Conservation (phyloP, 140 eudicot genomes). For the Ambrosia hybrid region DNA sequence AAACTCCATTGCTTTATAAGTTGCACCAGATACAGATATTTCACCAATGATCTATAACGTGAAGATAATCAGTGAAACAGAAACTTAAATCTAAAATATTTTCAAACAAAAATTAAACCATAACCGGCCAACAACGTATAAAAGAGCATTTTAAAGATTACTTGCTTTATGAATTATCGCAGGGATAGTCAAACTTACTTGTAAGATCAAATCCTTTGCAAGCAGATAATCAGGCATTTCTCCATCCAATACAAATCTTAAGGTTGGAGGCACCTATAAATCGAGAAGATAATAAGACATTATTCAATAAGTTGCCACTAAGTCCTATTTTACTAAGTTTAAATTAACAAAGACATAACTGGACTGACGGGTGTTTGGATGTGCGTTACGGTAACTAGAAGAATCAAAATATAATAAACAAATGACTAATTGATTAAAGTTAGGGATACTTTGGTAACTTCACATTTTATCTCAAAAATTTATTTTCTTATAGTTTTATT, state of each 20-base stretch:
- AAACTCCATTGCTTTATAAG: conserved; percentile 97
- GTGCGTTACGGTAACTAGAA: no score
- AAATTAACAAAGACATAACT: no score
- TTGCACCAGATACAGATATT: conserved; percentile 96
- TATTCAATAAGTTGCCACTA: neutral
- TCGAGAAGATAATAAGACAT: neutral
- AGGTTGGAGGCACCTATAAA: conserved; percentile 93
- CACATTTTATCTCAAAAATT: conserved; percentile 8
- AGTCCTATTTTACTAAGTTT: no score
- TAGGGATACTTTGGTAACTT: neutral
- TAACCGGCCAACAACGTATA: neutral
- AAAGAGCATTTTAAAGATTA: neutral
- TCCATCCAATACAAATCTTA: conserved; percentile 97
- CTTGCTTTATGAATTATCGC: neutral
- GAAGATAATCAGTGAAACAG: conserved; percentile 6
- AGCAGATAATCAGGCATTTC: conserved; percentile 95
- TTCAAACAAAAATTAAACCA: neutral
- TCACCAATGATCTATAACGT: conserved; percentile 87
- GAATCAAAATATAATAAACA: neutral
- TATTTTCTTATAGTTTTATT: neutral
- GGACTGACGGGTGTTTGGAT: no score
- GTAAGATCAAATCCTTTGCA: conserved; percentile 94
- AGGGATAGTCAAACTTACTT: conserved; percentile 49
- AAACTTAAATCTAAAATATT: neutral
- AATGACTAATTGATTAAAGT: neutral